Evolutionary conservation across 768 basidiomycete genomes (phyloP).

Genomic region (Hebeloma cylindrosporum): DNA sequence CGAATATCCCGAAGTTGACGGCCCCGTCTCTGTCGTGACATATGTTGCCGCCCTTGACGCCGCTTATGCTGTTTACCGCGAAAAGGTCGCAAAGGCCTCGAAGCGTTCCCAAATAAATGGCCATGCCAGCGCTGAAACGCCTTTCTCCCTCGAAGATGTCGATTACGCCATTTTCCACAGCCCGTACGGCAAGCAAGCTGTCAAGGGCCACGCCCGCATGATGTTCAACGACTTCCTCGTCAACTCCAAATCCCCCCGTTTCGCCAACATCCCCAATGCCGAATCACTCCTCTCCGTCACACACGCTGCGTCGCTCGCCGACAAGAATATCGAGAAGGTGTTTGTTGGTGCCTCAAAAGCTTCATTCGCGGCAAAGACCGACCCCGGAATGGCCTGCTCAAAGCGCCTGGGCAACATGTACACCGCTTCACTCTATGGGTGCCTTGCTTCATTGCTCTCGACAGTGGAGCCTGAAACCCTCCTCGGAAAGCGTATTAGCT

Average conservation of each 20-base stretch:
- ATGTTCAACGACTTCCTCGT: constrained; percentile 90
- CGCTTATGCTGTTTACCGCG: constrained; percentile 81
- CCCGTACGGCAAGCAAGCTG: constrained; percentile 98
- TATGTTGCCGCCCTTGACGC: constrained; percentile 94
- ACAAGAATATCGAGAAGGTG: constrained; percentile 94
- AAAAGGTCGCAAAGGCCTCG: constrained; percentile 70
- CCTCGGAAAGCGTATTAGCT: constrained; percentile 79
- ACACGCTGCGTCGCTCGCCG: constrained; percentile 76
- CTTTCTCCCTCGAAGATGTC: constrained; percentile 78
- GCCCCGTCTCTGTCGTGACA: constrained; percentile 92
- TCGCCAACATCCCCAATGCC: constrained; percentile 68
- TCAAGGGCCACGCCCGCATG: constrained; percentile 94
- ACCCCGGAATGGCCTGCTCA: constrained; percentile 83
- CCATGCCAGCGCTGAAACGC: constrained; percentile 37
- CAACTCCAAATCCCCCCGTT: constrained; percentile 66
- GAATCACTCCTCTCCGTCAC: constrained; percentile 67
- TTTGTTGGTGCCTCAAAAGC: constrained; percentile 81
- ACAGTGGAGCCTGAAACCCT: constrained; percentile 69
- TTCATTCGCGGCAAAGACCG: constrained; percentile 72
- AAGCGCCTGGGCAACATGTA: constrained; percentile 97
- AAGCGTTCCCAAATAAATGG: constrained; percentile 45
- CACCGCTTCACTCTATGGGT: constrained; percentile 94
- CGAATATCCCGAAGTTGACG: constrained; percentile 96
- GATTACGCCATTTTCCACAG: constrained; percentile 97
- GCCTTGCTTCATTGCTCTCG: constrained; percentile 84